Conservation (phyloP, 176 grass and related monocot genomes). For the Phyllostachys edulis region DNA sequence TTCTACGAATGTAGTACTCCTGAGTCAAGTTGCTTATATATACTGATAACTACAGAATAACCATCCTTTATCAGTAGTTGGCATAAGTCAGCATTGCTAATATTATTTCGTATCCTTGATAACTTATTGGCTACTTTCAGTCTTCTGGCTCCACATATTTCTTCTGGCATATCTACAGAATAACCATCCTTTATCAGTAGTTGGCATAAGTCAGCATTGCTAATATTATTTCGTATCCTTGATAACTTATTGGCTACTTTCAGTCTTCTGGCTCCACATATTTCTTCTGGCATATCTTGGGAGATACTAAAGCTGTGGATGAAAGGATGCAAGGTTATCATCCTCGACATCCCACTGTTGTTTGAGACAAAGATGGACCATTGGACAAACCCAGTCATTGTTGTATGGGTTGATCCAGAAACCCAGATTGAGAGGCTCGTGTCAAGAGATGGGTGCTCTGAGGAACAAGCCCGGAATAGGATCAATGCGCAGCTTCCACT, state of each 20-base stretch:
- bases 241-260: no score
- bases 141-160: constrained; percentile 79
- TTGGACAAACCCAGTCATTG: constrained; percentile 71
- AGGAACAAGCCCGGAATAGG: constrained; percentile 64
- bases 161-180: constrained; percentile 63
- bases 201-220: not conserved
- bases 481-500: constrained; percentile 70
- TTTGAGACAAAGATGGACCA: constrained; percentile 86
- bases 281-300: constrained; percentile 76
- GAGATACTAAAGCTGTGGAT: constrained; percentile 81
- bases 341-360: constrained; percentile 81
- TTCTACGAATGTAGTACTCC: no score
- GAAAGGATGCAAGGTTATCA: constrained; percentile 63
- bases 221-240: no score
- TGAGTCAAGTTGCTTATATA: no score
- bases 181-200: not conserved
- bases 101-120: no score
- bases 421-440: constrained; percentile 73
- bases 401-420: constrained; percentile 77
- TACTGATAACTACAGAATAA: no score
- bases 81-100: not conserved
- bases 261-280: constrained; percentile 77
- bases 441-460: constrained; percentile 65
- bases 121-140: constrained; percentile 16
- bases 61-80: not conserved